Evolutionary conservation across 192 early-diverging fungal genomes (phyloP).

Genomic region (Linnemannia hyalina): DNA sequence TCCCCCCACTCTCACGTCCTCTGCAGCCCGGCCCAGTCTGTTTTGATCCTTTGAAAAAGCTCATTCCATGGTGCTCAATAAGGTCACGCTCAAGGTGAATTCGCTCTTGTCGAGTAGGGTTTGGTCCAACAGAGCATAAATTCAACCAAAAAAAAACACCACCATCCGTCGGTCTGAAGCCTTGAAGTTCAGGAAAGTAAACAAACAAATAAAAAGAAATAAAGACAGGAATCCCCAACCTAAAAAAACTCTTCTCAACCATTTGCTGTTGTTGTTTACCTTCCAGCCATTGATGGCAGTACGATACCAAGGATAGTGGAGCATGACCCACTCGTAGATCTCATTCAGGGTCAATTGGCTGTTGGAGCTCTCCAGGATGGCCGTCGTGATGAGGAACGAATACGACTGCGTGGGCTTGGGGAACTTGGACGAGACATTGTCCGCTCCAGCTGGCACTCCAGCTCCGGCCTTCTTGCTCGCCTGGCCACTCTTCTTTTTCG

Average conservation of each 20-base stretch:
- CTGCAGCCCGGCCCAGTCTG: neutral
- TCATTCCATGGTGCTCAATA: slow-evolving; percentile 35
- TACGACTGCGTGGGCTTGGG: slow-evolving; percentile 86
- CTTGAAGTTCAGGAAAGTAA: neutral
- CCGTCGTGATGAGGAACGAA: slow-evolving; percentile 85
- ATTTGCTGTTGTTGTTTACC: slow-evolving; percentile 39
- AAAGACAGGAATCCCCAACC: slow-evolving; percentile 4
- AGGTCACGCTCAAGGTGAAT: slow-evolving; percentile 34
- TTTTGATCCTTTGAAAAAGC: neutral
- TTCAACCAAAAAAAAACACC: slow-evolving; percentile 11
- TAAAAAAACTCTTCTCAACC: slow-evolving; percentile 10
- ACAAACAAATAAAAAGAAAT: slow-evolving; percentile 11
- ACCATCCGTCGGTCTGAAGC: neutral
- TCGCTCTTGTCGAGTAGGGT: slow-evolving; percentile 42
- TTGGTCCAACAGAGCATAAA: slow-evolving; percentile 15
- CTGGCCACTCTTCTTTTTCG: slow-evolving; percentile 15
- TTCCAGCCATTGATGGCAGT: slow-evolving; percentile 81
- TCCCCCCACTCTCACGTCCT: neutral
- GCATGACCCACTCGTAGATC: slow-evolving; percentile 89
- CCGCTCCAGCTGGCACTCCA: neutral
- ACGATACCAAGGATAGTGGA: slow-evolving; percentile 83
- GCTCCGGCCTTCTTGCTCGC: slow-evolving; percentile 18
- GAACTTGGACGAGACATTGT: slow-evolving; percentile 18
- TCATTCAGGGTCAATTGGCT: slow-evolving; percentile 86
- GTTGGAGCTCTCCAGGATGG: slow-evolving; percentile 75